A percentile compares a stretch with the other conserved stretches of the same genome.
Evolutionary conservation across 2,329 filamentous ascomycete species (phyloP).

Genomic region (Stachybotrys chartarum): DNA sequence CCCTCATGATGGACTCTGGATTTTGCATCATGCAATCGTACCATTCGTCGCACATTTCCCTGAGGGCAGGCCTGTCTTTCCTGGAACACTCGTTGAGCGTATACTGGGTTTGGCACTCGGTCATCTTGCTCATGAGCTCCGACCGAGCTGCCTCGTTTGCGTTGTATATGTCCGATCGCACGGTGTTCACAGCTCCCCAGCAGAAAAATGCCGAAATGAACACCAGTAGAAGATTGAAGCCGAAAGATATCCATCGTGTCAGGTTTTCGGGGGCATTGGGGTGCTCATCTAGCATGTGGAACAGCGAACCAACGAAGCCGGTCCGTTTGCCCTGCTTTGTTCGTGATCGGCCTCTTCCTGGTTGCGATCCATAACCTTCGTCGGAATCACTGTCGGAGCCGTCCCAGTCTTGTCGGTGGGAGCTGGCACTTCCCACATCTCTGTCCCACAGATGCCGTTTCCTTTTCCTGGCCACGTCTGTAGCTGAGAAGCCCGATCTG

Average conservation of each 20-base stretch:
- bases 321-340: slow-evolving; percentile 12
- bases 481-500: slow-evolving; percentile 27
- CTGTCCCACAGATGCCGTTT: slow-evolving; percentile 44
- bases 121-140: slow-evolving; percentile 65
- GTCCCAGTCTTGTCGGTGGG: slow-evolving; percentile 35
- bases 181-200: slow-evolving; percentile 61
- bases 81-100: slow-evolving; percentile 65
- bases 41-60: slow-evolving; percentile 71
- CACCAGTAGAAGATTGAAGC: slow-evolving; percentile 58
- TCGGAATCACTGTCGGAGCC: slow-evolving; percentile 45
- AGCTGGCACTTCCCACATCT: slow-evolving; percentile 44
- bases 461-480: slow-evolving; percentile 45
- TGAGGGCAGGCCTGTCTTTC: slow-evolving; percentile 64
- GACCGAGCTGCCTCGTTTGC: slow-evolving; percentile 63
- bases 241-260: slow-evolving; percentile 50
- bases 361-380: slow-evolving; percentile 12
- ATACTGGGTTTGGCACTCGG: slow-evolving; percentile 66
- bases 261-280: slow-evolving; percentile 52
- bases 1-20: slow-evolving; percentile 67
- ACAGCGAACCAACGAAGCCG: slow-evolving; percentile 33
- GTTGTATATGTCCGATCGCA: slow-evolving; percentile 67
- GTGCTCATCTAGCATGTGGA: slow-evolving; percentile 47
- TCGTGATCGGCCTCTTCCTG: slow-evolving; percentile 15
- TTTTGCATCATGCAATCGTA: slow-evolving; percentile 82
- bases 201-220: slow-evolving; percentile 54